phyloP scores from a whole-genome alignment of 352 stramenopile species.

The Phytophthora aleatoria region DNA sequence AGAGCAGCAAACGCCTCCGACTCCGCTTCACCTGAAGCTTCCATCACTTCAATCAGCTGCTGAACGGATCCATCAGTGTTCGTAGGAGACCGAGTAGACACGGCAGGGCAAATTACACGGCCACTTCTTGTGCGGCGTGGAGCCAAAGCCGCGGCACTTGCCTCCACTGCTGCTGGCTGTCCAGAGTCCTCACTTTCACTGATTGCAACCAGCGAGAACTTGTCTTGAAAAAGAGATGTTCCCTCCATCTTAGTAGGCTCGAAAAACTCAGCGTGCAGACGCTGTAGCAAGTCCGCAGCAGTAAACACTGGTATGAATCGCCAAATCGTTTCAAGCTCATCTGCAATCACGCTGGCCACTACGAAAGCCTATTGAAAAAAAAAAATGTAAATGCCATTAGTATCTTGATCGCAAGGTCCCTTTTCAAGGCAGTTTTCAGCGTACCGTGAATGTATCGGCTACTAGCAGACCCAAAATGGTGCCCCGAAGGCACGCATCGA shows the following conservation, averaged over 20 bases:
- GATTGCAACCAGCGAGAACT: conserved; percentile 46
- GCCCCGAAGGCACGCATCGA: conserved; percentile 82
- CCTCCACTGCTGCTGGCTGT: conserved; percentile 7
- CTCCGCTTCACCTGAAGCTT: conserved; percentile 29
- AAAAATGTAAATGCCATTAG: conserved; percentile 10
- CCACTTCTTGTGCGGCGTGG: conserved; percentile 45
- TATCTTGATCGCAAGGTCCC: background rate
- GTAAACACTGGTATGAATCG: conserved; percentile 83
- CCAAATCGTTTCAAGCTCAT: conserved; percentile 66
- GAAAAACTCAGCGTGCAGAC: conserved; percentile 80
- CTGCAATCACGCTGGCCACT: conserved; percentile 79
- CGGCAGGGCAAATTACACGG: conserved; percentile 26
- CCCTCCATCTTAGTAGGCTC: conserved; percentile 57
- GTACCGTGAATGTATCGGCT: conserved; percentile 83
- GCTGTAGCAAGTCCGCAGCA: conserved; percentile 79
- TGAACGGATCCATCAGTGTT: conserved; percentile 24
- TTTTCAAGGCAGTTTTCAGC: background rate
- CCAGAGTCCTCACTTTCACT: conserved; percentile 16
- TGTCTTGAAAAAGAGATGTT: conserved; percentile 74
- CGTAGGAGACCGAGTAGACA: conserved; percentile 6
- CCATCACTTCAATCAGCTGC: conserved; percentile 43
- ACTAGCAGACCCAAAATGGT: conserved; percentile 85
- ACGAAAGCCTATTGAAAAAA: conserved; percentile 69
- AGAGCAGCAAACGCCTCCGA: conserved; percentile 64
- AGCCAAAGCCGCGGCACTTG: conserved; percentile 6